Conservation (phyloP, 352 stramenopile genomes). For the Globisporangium nunn region DNA sequence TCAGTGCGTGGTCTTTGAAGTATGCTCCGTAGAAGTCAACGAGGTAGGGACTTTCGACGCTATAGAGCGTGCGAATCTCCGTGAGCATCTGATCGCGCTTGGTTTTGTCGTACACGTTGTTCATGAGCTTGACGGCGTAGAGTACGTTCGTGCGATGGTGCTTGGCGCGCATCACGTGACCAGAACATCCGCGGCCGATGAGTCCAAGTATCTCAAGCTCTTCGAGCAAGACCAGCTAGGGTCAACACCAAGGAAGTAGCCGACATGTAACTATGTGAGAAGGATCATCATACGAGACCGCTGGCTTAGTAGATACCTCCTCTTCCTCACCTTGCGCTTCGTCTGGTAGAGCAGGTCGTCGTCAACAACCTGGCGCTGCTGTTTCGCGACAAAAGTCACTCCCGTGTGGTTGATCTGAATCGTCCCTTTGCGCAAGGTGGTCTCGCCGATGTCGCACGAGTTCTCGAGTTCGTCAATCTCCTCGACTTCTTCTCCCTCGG, state of each 20-base stretch:
- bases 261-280: not conserved
- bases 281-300: not conserved
- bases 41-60: slow-evolving; percentile 54
- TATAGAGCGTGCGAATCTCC: slow-evolving; percentile 74
- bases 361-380: slow-evolving; percentile 3
- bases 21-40: slow-evolving; percentile 66
- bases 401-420: slow-evolving; percentile 61
- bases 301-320: not conserved
- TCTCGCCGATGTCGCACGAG: slow-evolving; percentile 73
- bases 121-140: slow-evolving; percentile 66
- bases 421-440: slow-evolving; percentile 51
- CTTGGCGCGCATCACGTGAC: slow-evolving; percentile 49
- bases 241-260: no score
- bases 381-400: slow-evolving; percentile 38
- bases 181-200: slow-evolving; percentile 54
- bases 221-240: slow-evolving; percentile 35
- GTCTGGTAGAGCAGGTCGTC: slow-evolving; percentile 2
- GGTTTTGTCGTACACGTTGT: slow-evolving; percentile 72
- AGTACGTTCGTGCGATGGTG: slow-evolving; percentile 29
- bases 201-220: slow-evolving; percentile 43
- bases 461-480: slow-evolving; percentile 43
- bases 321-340: slow-evolving; percentile 6
- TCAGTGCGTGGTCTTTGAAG: slow-evolving; percentile 66
- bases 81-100: slow-evolving; percentile 71
- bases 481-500: slow-evolving; percentile 15